Evolutionary conservation across 1,284 basidiomycete genomes (phyloP).

Genomic region (Ustilago nuda): DNA sequence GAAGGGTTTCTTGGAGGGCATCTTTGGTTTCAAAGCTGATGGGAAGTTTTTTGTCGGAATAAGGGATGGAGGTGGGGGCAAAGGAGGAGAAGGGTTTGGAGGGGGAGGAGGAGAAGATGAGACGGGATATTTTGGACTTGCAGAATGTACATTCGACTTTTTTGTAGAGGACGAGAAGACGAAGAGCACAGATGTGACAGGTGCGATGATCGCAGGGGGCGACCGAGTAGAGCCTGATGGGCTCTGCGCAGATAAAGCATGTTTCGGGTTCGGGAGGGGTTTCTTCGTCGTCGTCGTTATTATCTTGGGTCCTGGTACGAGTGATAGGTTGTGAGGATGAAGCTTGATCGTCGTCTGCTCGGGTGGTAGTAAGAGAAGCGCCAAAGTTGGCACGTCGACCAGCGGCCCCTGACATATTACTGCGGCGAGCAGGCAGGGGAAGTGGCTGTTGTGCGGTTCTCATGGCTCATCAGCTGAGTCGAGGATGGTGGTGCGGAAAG

Average conservation of each 20-base stretch:
- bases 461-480: slow-evolving; percentile 4
- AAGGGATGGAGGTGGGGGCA: slow-evolving; percentile 57
- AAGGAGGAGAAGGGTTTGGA: slow-evolving; percentile 56
- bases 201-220: slow-evolving; percentile 92
- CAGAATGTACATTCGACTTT: slow-evolving; percentile 89
- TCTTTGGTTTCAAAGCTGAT: slow-evolving; percentile 90
- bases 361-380: slow-evolving; percentile 36
- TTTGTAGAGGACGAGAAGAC: slow-evolving; percentile 93
- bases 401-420: slow-evolving; percentile 23
- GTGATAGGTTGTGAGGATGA: background rate
- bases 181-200: slow-evolving; percentile 90
- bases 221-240: slow-evolving; percentile 87
- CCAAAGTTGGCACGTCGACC: slow-evolving; percentile 54
- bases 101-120: slow-evolving; percentile 84
- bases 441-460: slow-evolving; percentile 24
- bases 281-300: slow-evolving; percentile 70
- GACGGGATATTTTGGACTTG: slow-evolving; percentile 85
- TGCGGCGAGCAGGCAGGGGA: slow-evolving; percentile 12
- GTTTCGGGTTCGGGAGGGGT: slow-evolving; percentile 69
- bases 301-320: background rate
- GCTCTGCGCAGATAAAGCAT: slow-evolving; percentile 97
- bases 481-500: too few relatives aligned
- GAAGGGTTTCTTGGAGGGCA: slow-evolving; percentile 94
- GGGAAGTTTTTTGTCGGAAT: slow-evolving; percentile 72
- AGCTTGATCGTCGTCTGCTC: background rate